These are phyloP conservation scores for Grosmannia clavigera DNA, from an alignment of 2,329 filamentous ascomycete species.

Conservation along the genomic window DNA sequence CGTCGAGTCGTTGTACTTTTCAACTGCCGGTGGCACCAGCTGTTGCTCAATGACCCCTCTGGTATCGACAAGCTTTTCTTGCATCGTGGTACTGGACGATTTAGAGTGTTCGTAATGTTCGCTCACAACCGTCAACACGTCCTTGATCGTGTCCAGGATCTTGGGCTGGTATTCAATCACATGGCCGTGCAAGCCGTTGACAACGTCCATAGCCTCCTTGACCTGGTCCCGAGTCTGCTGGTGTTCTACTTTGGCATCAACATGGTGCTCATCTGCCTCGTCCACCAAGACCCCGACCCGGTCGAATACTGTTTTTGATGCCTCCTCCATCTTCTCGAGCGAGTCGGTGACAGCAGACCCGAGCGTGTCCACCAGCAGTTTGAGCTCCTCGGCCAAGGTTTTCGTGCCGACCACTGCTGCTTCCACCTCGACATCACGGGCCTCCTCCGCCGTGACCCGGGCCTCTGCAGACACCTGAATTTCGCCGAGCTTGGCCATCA, in stretches of 20 bases:
- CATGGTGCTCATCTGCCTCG: conserved; percentile 64
- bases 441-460: conserved; percentile 59
- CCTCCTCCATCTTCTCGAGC: conserved; percentile 75
- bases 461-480: conserved; percentile 64
- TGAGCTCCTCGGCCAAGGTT: conserved; percentile 74
- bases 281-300: conserved; percentile 67
- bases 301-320: conserved; percentile 74
- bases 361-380: conserved; percentile 72
- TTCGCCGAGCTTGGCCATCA: conserved; percentile 82
- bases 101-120: conserved; percentile 86
- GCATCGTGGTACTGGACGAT: conserved; percentile 41
- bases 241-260: conserved; percentile 66
- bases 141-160: conserved; percentile 73
- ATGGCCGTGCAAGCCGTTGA: conserved; percentile 66
- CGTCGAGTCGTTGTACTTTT: conserved; percentile 53
- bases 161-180: conserved; percentile 78
- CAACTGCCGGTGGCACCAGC: conserved; percentile 41
- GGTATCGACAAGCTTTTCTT: conserved; percentile 48
- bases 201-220: conserved; percentile 57
- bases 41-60: conserved; percentile 39
- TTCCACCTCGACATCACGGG: conserved; percentile 59
- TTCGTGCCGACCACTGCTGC: conserved; percentile 65
- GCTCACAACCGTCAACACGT: conserved; percentile 70
- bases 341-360: conserved; percentile 70
- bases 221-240: conserved; percentile 72